Evolutionary conservation across 2,329 filamentous ascomycete species (phyloP), one percentile per base, ranked within the genome.

Genomic region (Aspergillus costaricaensis): DNA sequence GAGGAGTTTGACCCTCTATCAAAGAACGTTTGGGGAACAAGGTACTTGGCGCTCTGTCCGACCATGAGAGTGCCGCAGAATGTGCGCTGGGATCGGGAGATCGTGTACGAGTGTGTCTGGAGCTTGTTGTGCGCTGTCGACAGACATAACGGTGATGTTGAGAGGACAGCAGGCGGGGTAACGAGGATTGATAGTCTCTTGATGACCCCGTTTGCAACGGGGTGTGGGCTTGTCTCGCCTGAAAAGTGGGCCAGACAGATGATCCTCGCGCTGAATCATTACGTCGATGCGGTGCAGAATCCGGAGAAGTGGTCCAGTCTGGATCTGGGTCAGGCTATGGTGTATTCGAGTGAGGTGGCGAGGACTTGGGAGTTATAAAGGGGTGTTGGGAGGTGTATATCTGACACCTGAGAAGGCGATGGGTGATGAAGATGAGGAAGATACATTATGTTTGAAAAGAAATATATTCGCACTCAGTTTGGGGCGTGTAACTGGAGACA

Each of bases 51-150:
- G 4, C 70, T 85, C 1, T 85, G 82, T 67, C 83, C 83, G 23
- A 85, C 83, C 0, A 85, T 85, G 83, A 74, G 81, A 17, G 68
- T 76, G 32, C 82, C 83, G 0, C 62, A 72, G 4, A 63, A 74
- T 21, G 80, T 79, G 9, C 63, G 49, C 5, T 85, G 83, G 82
- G 79, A 85, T 65, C 72, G 77, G 2, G 83, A 85, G 67, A 74
- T 85, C 8, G 78, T 85, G 3, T 85, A 83, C 62, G 80, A 85
- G 67, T 83, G 82, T 70, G 67, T 83, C 0, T 85, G 83, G 83
- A 80, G 77, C 64, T 66, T 85, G 60, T 66, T 85, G 19, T 81
- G 79, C 64, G 75, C 79, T 17, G 62, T 85, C 1, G 81, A 84
- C 41, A 76, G 75, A 21, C 79, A 81, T 64, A 85, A 85, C 67